A percentile compares a stretch with the other conserved stretches of the same genome.
Evolutionary conservation across 2,329 filamentous ascomycete genomes (phyloP).

Genomic region (Stromatinia cepivora): DNA sequence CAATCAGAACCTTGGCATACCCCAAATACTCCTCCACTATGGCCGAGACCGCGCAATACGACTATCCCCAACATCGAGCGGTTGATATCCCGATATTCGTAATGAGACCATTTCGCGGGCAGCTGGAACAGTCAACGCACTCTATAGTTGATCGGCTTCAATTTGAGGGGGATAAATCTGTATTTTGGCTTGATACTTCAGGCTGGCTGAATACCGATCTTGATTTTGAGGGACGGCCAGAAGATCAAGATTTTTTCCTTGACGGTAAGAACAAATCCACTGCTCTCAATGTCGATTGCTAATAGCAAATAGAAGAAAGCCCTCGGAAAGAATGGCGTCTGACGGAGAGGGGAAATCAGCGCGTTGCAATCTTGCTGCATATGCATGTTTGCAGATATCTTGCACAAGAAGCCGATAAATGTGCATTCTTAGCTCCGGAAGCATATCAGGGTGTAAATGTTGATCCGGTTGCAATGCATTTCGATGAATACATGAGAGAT

Average conservation of each 20-base stretch:
- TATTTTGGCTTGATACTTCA: conserved; percentile 45
- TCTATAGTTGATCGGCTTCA: conserved; percentile 41
- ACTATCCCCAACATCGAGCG: conserved; percentile 31
- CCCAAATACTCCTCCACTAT: conserved; percentile 27
- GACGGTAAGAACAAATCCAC: conserved; percentile 29
- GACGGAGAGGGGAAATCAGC: conserved; percentile 41
- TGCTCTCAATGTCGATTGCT: neutral
- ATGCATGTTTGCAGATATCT: conserved; percentile 44
- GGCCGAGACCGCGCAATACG: conserved; percentile 24
- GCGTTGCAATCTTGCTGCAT: conserved; percentile 43
- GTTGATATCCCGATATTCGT: conserved; percentile 43
- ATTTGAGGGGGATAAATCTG: conserved; percentile 41
- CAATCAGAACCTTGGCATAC: conserved; percentile 39
- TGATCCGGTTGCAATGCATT: conserved; percentile 28
- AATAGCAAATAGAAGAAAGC: conserved; percentile 28
- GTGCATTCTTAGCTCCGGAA: conserved; percentile 42
- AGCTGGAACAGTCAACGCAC: conserved; percentile 41
- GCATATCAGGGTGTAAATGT: conserved; percentile 30
- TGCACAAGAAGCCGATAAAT: conserved; percentile 38
- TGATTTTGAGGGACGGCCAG: conserved; percentile 30
- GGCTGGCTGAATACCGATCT: conserved; percentile 42
- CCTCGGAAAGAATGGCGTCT: conserved; percentile 38
- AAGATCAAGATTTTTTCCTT: conserved; percentile 39
- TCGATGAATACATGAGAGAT: conserved; percentile 31
- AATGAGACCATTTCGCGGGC: conserved; percentile 42